Percentiles rank a stretch among this genome's conserved stretches.
phyloP scores from a whole-genome alignment of 2,329 filamentous ascomycete species.

The Raffaelea deltoideospora region DNA sequence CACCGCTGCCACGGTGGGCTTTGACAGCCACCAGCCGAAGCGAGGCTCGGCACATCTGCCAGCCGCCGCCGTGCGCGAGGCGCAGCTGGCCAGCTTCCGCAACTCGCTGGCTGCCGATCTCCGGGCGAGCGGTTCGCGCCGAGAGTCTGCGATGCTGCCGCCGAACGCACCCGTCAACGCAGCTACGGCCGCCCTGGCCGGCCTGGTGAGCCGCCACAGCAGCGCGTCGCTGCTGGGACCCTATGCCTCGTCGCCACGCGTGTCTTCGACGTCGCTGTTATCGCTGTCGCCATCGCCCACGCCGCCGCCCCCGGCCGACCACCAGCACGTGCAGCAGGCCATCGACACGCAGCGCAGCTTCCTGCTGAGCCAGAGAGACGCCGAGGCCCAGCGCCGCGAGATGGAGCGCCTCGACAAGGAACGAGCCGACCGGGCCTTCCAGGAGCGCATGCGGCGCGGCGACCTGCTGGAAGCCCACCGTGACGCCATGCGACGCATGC shows the following conservation, averaged over 20 bases:
- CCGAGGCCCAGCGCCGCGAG: conserved; percentile 44
- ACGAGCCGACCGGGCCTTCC: conserved; percentile 47
- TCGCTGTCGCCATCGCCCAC: conserved; percentile 12
- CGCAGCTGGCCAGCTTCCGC: conserved; percentile 51
- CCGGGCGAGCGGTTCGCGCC: conserved; percentile 23
- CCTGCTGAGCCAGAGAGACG: conserved; percentile 47
- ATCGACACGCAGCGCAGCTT: conserved; percentile 39
- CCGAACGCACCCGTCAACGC: conserved; percentile 2
- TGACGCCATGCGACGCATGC: conserved; percentile 68
- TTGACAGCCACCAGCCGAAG: conserved; percentile 40
- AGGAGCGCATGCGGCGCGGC: conserved; percentile 61
- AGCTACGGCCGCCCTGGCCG: background rate
- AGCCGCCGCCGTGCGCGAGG: conserved; percentile 31
- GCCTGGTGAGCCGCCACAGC: conserved; percentile 3
- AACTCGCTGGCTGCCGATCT: conserved; percentile 49
- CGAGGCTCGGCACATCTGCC: conserved; percentile 25
- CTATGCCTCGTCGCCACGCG: background rate
- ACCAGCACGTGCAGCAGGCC: conserved; percentile 21
- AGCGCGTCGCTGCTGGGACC: conserved; percentile 17
- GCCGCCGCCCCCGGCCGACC: conserved; percentile 2
- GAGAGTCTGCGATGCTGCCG: too few species aligned
- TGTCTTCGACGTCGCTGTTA: conserved; percentile 5
- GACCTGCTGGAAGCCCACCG: conserved; percentile 63
- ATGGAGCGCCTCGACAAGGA: conserved; percentile 41
- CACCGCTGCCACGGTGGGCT: conserved; percentile 20